A percentile compares a stretch with the other conserved stretches of the same genome.
These are phyloP conservation scores for Rheum nobile DNA, from an alignment of 148 eudicot species.

Conservation along the genomic window DNA sequence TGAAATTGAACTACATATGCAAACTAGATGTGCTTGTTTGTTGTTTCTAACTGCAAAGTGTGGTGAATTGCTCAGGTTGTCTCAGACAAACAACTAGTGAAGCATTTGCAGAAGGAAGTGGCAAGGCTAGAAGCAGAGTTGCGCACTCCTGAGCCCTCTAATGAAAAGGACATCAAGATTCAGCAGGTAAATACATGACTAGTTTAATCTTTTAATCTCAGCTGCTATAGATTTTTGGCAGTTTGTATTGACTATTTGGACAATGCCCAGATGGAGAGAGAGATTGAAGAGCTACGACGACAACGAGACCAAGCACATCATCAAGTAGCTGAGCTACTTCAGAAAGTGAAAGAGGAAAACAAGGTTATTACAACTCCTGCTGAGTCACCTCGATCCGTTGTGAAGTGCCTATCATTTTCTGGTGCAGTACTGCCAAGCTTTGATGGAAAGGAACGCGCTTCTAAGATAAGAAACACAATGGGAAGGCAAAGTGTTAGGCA, in stretches of 20 bases:
- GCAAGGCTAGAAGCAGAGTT: slow-evolving; percentile 84
- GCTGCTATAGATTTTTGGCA: neutral
- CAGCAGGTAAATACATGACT: slow-evolving; percentile 34
- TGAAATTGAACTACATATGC: neutral
- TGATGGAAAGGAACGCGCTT: slow-evolving; percentile 30
- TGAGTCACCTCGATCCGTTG: slow-evolving; percentile 47
- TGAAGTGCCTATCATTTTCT: slow-evolving; percentile 73
- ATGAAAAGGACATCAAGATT: slow-evolving; percentile 63
- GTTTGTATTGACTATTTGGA: neutral
- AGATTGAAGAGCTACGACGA: slow-evolving; percentile 73
- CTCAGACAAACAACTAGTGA: slow-evolving; percentile 86
- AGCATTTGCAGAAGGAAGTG: slow-evolving; percentile 92
- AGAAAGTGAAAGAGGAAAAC: slow-evolving; percentile 52
- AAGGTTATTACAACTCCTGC: slow-evolving; percentile 25
- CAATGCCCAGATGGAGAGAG: slow-evolving; percentile 61
- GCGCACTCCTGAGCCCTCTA: slow-evolving; percentile 65
- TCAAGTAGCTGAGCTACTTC: slow-evolving; percentile 66
- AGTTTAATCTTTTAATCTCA: neutral
- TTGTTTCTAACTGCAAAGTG: neutral
- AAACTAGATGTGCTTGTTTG: neutral
- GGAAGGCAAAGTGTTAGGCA: slow-evolving; percentile 66
- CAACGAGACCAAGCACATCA: slow-evolving; percentile 84
- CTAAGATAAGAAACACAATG: slow-evolving; percentile 36
- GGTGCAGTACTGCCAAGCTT: slow-evolving; percentile 34
- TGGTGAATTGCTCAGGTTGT: slow-evolving; percentile 43